These are phyloP conservation scores for Naganishia sp. DNA, from an alignment of 1,284 basidiomycete species.

Conservation along the genomic window DNA sequence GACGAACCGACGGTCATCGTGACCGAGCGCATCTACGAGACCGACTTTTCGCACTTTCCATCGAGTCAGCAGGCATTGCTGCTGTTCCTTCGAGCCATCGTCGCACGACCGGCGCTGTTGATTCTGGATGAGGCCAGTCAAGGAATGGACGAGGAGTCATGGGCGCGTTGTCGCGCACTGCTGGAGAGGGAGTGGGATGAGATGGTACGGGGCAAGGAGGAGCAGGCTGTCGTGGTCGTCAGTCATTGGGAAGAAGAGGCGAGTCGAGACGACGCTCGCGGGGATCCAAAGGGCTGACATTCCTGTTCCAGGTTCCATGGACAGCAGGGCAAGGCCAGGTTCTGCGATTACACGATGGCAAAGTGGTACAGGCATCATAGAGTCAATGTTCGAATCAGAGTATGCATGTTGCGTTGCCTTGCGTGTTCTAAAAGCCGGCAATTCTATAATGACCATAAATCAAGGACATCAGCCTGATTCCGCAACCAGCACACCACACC, in stretches of 20 bases:
- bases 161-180: conserved; percentile 64
- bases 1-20: conserved; percentile 18
- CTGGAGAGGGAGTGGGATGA: conserved; percentile 61
- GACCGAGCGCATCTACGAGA: conserved; percentile 37
- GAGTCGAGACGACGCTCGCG: background rate
- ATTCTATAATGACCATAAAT: background rate
- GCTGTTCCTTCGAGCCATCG: conserved; percentile 79
- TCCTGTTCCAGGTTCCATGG: conserved; percentile 27
- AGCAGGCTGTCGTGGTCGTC: conserved; percentile 76
- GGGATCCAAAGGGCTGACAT: background rate
- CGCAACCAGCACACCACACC: background rate
- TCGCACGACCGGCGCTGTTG: conserved; percentile 66
- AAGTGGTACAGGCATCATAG: conserved; percentile 14
- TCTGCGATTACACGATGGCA: conserved; percentile 30
- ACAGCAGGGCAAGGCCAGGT: conserved; percentile 27
- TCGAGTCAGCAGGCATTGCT: conserved; percentile 75
- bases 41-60: conserved; percentile 64
- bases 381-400: background rate
- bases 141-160: conserved; percentile 77
- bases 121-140: conserved; percentile 87
- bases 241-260: conserved; percentile 89
- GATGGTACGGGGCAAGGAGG: conserved; percentile 48
- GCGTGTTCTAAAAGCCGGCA: background rate
- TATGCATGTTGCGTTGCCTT: background rate
- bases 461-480: background rate